Evolutionary conservation across 2,329 filamentous ascomycete genomes (phyloP), one percentile per base, ranked within the genome.

Genomic region (Penicillium griseofulvum): DNA sequence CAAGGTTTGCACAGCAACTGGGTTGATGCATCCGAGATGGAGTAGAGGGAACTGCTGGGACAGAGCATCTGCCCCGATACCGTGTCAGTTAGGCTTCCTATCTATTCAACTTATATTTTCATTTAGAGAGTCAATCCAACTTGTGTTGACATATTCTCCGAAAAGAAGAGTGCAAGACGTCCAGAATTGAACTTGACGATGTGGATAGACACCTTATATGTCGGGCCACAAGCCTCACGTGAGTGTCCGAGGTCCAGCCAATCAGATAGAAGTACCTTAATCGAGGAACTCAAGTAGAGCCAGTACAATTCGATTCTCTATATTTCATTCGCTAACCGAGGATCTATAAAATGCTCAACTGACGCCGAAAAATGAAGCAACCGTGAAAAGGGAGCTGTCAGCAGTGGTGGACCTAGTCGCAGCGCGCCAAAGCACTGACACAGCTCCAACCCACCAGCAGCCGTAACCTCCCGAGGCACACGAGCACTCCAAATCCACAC

Each of bases 401-500:
- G 12, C 28, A 44, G 28, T 38, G 48, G 37, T 34, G 37, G 19
- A 19, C 37, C 28, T 16, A 50, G 19, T 43, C 16, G 29, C 28
- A 43, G 16, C 19, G 29, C 14, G 43, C 37, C 37, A 43, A 28
- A 34, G 36, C 48, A 50, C 47, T 26, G 16, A 39, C 43, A 31
- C 28, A 53, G 34, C 50, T 41, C 50, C 44, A 49, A 53, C 37
- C 51, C 51, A 48, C 51, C 44, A 49, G 29, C n/a, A 54, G 49
- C 51, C 51, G 44, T 26, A 28, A 14, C 50, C 29, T 54, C 33
- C 52, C 52, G 50, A 49, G 50, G 44, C 29, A 33, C 26, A 33
- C 17, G 28, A 52, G 42, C 37, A 52, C 19, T 16, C 19, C 12
- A 26, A 49, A 36, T 39, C n/a, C 36, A 24, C 42, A 9, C 31